Percentiles rank a stretch among this genome's conserved stretches.
Evolutionary conservation across 2,329 filamentous ascomycete genomes (phyloP).

Genomic region (Raffaelea ambrosiae): DNA sequence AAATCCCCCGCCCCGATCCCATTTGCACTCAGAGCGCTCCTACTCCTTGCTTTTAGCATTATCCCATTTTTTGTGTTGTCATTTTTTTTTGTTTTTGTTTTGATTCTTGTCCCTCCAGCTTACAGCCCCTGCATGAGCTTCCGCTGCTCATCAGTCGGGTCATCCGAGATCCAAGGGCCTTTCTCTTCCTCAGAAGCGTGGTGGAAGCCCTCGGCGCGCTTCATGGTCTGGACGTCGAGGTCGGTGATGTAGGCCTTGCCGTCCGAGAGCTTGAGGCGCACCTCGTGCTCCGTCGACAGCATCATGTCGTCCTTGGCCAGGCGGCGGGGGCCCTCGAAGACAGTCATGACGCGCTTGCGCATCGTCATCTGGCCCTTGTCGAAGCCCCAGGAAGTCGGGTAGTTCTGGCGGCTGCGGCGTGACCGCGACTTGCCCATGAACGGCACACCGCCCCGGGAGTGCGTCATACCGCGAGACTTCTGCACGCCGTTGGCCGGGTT

Average conservation of each 20-base stretch:
- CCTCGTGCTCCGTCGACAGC: constrained; percentile 90
- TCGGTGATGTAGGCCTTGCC: constrained; percentile 81
- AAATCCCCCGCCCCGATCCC: not conserved
- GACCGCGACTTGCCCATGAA: constrained; percentile 49
- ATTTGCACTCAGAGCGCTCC: not conserved
- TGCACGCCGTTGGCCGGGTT: constrained; percentile 50
- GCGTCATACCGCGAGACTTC: constrained; percentile 66
- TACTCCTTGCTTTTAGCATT: not conserved
- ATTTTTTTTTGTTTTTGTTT: not conserved
- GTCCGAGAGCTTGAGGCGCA: constrained; percentile 72
- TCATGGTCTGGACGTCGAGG: constrained; percentile 82
- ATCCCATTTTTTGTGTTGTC: not conserved
- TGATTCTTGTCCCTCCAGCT: not conserved
- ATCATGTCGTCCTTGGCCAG: constrained; percentile 99
- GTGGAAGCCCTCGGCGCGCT: constrained; percentile 77
- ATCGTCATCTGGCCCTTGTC: constrained; percentile 91
- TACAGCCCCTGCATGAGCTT: constrained; percentile 37
- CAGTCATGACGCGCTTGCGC: constrained; percentile 92
- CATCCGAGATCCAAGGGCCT: constrained; percentile 72
- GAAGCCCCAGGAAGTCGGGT: constrained; percentile 89
- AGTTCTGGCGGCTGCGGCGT: constrained; percentile 88
- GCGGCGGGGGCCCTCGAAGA: constrained; percentile 80
- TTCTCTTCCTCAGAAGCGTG: constrained; percentile 78
- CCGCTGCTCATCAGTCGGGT: constrained; percentile 54
- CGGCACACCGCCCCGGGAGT: constrained; percentile 65